Evolutionary conservation across 192 early-diverging fungal species (phyloP), one percentile per base, ranked within the genome.

Genomic region (Podochytrium sp.): DNA sequence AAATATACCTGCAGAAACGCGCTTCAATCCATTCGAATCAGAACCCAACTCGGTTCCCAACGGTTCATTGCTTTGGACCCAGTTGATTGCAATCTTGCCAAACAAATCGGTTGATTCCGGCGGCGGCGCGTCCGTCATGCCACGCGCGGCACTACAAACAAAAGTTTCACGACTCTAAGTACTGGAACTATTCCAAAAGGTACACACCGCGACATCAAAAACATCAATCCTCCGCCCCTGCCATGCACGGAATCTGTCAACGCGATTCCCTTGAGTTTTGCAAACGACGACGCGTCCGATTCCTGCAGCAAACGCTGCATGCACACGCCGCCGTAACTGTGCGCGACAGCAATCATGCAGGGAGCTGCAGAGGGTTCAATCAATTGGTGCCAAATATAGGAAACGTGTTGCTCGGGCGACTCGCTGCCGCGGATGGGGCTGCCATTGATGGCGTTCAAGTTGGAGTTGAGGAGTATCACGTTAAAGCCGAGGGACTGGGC

Each of bases 191-290:
- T n/a, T n/a, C n/a, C n/a, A n/a, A n/a, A 51, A 51, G 30, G 10
- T 34, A 14, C n/a, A n/a, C n/a, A n/a, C n/a, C n/a, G n/a, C n/a
- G n/a, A 38, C 10, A 30, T 30, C 2, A 10, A 52, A 14, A 18
- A 12, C 10, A 18, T 10, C 18, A 34, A 53, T 25, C 20, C 25
- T 1, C 12, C 16, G 38, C 7, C 34, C 14, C 29, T 16, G 16
- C 34, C 20, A 61, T 73, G 71, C 55, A 73, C 71, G 12, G 58
- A 62, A 47, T 73, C 71, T 14, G 71, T 63, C 42, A 73, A 73
- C 55, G 71, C 71, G 4, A 73, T 49, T 14, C 34, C 71, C 10
- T 35, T 58, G 12, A 47, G n/a, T 20, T 47, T 47, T 47, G 12
- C 43, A 47, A 10, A 16, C 10, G 12, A 47, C 43, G 12, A 47